These are phyloP conservation scores for Triticum urartu DNA, from an alignment of 176 grass and related monocot genomes.

Conservation along the genomic window DNA sequence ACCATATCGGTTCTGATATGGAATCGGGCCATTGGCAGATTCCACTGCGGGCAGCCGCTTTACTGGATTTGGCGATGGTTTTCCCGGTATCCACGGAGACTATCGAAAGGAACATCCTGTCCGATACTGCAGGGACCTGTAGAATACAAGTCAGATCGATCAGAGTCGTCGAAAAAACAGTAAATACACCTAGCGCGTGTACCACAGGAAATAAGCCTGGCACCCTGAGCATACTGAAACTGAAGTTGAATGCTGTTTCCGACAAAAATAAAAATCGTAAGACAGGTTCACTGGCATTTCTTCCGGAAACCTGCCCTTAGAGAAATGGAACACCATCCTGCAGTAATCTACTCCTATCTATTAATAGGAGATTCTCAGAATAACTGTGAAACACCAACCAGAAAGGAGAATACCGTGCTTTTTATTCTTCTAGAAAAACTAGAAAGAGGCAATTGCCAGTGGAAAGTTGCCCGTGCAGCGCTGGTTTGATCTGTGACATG, in stretches of 20 bases:
- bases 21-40: conserved; percentile 83
- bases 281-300: background rate
- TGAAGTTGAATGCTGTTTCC: too few species aligned
- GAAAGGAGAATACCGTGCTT: background rate
- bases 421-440: background rate
- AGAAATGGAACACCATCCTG: background rate
- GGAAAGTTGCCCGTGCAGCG: background rate
- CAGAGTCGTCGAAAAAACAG: background rate
- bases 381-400: background rate
- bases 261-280: too few species aligned
- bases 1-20: conserved; percentile 74
- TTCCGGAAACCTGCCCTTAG: too few species aligned
- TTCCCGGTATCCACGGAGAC: conserved; percentile 70
- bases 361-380: background rate
- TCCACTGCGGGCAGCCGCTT: conserved; percentile 64
- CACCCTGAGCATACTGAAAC: too few species aligned
- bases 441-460: too few species aligned
- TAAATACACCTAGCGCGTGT: background rate
- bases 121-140: conserved; percentile 86
- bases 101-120: conserved; percentile 82
- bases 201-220: background rate
- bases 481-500: background rate
- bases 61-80: conserved; percentile 74
- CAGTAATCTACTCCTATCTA: too few species aligned
- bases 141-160: background rate